Evolutionary conservation across 2,329 filamentous ascomycete species (phyloP).

Genomic region (Byssoonygena ceratinophila): DNA sequence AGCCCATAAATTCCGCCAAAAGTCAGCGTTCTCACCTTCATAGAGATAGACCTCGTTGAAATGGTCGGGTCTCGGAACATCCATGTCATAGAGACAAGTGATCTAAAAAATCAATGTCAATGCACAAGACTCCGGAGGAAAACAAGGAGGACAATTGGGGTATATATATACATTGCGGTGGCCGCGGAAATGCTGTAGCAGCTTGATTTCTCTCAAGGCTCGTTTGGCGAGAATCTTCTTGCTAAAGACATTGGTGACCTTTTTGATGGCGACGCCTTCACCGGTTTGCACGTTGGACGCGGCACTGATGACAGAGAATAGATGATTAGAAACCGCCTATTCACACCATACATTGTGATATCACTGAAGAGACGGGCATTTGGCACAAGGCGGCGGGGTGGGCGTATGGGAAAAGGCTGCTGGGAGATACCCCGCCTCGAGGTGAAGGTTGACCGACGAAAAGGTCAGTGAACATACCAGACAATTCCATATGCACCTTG

Average conservation of each 20-base stretch:
- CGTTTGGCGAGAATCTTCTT: conserved; percentile 99
- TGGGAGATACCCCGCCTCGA: background rate
- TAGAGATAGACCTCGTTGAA: conserved; percentile 99
- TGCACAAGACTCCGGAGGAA: too few species aligned
- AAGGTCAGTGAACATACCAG: conserved; percentile 52
- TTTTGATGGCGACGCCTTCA: conserved; percentile 97
- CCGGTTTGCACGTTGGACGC: conserved; percentile 82
- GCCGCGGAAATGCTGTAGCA: conserved; percentile 91
- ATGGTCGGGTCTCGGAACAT: conserved; percentile 91
- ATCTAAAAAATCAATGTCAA: conserved; percentile 55
- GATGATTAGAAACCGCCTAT: background rate
- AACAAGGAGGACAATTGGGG: background rate
- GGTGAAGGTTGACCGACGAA: background rate
- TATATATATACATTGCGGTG: conserved; percentile 72
- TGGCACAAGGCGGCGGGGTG: background rate
- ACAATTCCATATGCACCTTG: conserved; percentile 98
- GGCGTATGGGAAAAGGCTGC: background rate
- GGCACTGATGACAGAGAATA: conserved; percentile 47
- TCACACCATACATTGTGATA: too few species aligned
- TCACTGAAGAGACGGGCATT: background rate
- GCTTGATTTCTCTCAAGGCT: conserved; percentile 93
- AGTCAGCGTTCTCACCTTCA: conserved; percentile 55
- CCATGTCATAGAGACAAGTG: conserved; percentile 98
- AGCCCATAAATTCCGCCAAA: background rate
- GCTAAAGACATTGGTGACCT: conserved; percentile 99